A percentile compares a stretch with the other conserved stretches of the same genome.
Conservation (phyloP, 1,284 basidiomycete genomes). For the Vanrija humicola region DNA sequence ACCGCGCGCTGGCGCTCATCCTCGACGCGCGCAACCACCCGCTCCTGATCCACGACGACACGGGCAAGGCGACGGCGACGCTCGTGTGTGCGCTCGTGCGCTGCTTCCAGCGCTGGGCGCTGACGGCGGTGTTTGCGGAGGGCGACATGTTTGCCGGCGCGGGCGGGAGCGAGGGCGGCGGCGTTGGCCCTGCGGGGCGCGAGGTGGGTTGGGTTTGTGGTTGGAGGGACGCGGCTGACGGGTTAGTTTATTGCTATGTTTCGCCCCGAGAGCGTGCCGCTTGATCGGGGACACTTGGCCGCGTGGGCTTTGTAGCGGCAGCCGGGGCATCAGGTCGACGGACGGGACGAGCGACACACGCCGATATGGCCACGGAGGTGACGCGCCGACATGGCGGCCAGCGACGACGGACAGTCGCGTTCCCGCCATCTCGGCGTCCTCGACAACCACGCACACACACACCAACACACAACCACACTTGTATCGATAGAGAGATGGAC, state of each 20-base stretch:
- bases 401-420: too few relatives aligned
- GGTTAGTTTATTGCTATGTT: constrained; percentile 45
- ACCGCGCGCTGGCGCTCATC: constrained; percentile 25
- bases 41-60: constrained; percentile 44
- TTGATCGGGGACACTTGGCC: constrained; percentile 25
- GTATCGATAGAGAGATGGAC: too few relatives aligned
- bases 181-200: constrained; percentile 39
- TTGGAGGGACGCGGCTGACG: neutral
- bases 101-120: constrained; percentile 40
- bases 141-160: constrained; percentile 48
- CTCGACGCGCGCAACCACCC: constrained; percentile 43
- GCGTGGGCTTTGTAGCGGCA: constrained; percentile 20
- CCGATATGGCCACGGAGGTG: too few relatives aligned
- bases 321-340: too few relatives aligned
- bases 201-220: constrained; percentile 24
- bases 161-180: constrained; percentile 43
- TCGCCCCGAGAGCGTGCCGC: constrained; percentile 30
- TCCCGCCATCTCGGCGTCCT: too few relatives aligned
- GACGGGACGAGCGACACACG: too few relatives aligned
- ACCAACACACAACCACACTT: too few relatives aligned
- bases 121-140: constrained; percentile 42
- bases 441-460: too few relatives aligned
- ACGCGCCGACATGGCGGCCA: too few relatives aligned
- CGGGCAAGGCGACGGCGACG: constrained; percentile 40
- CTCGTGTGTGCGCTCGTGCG: constrained; percentile 39